Conservation (phyloP, 2,329 filamentous ascomycete genomes). For the Orbilia blumenaviensis region DNA sequence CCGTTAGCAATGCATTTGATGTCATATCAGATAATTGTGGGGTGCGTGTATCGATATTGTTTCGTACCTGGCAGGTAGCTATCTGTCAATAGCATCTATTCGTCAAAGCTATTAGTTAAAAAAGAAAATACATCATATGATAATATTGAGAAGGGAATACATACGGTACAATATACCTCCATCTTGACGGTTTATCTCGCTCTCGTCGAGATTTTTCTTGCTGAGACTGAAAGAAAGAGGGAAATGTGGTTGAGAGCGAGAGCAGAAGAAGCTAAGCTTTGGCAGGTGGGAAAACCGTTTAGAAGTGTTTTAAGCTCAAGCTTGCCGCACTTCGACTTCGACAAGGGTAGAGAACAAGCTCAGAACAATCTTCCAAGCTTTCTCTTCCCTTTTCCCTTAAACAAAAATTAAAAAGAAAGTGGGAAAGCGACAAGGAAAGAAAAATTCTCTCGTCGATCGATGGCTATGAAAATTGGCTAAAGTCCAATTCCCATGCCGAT, state of each 20-base stretch:
- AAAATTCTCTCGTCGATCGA: background rate
- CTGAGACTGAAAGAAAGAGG: background rate
- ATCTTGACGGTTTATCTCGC: background rate
- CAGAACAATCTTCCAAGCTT: no score
- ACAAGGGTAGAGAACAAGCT: background rate
- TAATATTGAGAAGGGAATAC: slow-evolving; percentile 28
- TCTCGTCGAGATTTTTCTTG: background rate
- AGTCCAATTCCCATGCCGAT: background rate
- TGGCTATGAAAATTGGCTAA: slow-evolving; percentile 1
- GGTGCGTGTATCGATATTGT: slow-evolving; percentile 6
- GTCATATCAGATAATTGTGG: slow-evolving; percentile 37
- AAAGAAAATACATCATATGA: background rate
- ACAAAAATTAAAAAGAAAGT: background rate
- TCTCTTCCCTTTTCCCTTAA: background rate
- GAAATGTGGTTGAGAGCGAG: background rate
- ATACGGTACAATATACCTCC: slow-evolving; percentile 57
- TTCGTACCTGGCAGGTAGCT: slow-evolving; percentile 86
- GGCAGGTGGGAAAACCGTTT: slow-evolving; percentile 1
- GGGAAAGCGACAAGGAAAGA: background rate
- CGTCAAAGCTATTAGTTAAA: background rate
- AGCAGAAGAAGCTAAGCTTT: background rate
- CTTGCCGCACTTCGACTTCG: background rate
- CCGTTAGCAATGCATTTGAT: slow-evolving; percentile 56
- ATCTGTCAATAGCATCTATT: slow-evolving; percentile 88
- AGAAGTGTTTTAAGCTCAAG: slow-evolving; percentile 13